These are phyloP conservation scores for Conringia planisiliqua DNA, from an alignment of 345 rosid genomes.

Conservation along the genomic window DNA sequence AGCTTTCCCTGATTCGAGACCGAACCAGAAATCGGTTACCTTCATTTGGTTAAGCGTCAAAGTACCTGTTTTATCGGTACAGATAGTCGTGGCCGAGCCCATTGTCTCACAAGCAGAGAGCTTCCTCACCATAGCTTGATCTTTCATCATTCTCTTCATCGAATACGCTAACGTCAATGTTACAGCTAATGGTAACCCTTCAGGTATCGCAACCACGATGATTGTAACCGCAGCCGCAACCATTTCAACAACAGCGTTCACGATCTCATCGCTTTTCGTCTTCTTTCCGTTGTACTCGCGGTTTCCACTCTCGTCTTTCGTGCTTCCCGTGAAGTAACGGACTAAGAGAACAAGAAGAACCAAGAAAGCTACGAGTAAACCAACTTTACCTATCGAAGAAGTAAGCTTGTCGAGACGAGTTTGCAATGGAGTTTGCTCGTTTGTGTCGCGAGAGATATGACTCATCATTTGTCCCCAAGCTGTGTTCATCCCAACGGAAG, in stretches of 20 bases:
- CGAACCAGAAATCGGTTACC: constrained; percentile 63
- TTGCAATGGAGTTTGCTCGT: constrained; percentile 69
- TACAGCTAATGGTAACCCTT: constrained; percentile 79
- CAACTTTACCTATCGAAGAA: constrained; percentile 58
- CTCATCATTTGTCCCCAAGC: constrained; percentile 81
- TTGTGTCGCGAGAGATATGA: constrained; percentile 38
- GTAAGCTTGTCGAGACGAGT: constrained; percentile 62
- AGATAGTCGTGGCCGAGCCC: constrained; percentile 77
- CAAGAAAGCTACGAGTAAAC: constrained; percentile 57
- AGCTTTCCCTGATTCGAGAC: constrained; percentile 33
- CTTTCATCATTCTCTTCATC: constrained; percentile 78
- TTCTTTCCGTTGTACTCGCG: constrained; percentile 41
- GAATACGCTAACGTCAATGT: constrained; percentile 77
- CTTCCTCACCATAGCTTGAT: constrained; percentile 82
- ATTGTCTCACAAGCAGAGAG: constrained; percentile 82
- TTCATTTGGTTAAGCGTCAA: constrained; percentile 66
- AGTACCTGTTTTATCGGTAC: constrained; percentile 85
- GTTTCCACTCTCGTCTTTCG: constrained; percentile 50
- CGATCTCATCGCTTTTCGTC: constrained; percentile 46
- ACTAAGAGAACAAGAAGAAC: constrained; percentile 56
- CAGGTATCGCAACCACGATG: constrained; percentile 86
- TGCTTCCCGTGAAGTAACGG: constrained; percentile 71
- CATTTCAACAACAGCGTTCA: constrained; percentile 55
- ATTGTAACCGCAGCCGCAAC: constrained; percentile 74
- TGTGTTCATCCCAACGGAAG: constrained; percentile 72